Base-by-base conservation (phyloP, 345 rosid genomes). In the Excoecaria cochinchinensis region DNA sequence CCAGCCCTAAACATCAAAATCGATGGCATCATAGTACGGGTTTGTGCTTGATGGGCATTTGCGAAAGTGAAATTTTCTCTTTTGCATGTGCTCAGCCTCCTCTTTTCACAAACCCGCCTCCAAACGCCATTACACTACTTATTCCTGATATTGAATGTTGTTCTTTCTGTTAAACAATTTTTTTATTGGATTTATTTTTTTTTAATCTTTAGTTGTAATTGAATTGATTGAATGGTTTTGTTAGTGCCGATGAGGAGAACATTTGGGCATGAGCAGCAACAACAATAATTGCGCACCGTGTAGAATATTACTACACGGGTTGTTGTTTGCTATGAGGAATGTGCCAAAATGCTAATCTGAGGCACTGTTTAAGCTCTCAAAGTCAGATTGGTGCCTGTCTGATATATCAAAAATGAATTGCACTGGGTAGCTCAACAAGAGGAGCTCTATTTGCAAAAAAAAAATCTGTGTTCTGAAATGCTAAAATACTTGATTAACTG, bases 331-430 rank as follows among this genome's bases (percentile, higher is more conserved):
- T 1, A 24, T 44, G 82, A 79, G 74, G 69, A 74, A 52, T 79
- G 74, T 69, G 82, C 82, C 78, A 74, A 74, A 50, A 79, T 74
- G 82, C 82, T 79, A 79, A 79, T 74, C 82, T 69, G 82, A 79
- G 81, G 74, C 57, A 0, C 56, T 13, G 8, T 61, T 21, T 39
- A 0, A 19, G 8, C 60, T 56, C 67, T 40, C 1, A 3, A 15
- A 52, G 17, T 63, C 6, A 19, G n/a, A 6, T 56, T 56, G 25
- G 11, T 1, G 21, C 7, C 6, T 3, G 5, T 17, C 19, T 15
- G 19, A 55, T 44, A 5, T 44, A 44, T 1, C 48, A 44, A 44
- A 44, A 44, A 44, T 44, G 48, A 6, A 10, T 4, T 44, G 48
- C 0, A 44, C 5, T 44, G 48, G 8, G 17, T 55, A 17, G 19